A percentile compares a stretch with the other conserved stretches of the same genome.
Conservation (phyloP, 495 filamentous ascomycete genomes). For the Aspergillus panamensis region DNA sequence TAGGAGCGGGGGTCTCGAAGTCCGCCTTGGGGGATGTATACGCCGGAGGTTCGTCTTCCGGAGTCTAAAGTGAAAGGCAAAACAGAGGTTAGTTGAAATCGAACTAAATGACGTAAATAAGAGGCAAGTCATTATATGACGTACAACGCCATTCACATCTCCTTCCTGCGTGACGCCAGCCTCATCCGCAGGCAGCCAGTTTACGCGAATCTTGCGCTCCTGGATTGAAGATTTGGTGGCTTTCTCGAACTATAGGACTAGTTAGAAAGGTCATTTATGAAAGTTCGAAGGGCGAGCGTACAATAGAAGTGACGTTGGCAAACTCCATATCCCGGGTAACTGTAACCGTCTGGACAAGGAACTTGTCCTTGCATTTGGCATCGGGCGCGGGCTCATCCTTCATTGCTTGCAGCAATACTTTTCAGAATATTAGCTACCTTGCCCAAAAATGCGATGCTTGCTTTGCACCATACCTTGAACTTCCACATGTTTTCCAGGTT, state of each 20-base stretch:
- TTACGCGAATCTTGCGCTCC: slow-evolving; percentile 96
- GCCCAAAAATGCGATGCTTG: background rate
- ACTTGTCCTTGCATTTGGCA: slow-evolving; percentile 93
- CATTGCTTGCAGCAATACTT: slow-evolving; percentile 96
- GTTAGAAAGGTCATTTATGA: slow-evolving; percentile 18
- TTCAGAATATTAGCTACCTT: slow-evolving; percentile 12
- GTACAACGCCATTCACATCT: slow-evolving; percentile 47
- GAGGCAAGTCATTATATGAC: slow-evolving; percentile 14
- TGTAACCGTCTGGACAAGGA: slow-evolving; percentile 89
- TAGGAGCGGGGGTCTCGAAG: slow-evolving; percentile 48
- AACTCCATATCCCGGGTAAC: slow-evolving; percentile 83
- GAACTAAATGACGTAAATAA: background rate
- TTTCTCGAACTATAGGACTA: slow-evolving; percentile 56
- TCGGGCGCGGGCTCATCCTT: slow-evolving; percentile 86
- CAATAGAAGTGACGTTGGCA: slow-evolving; percentile 71
- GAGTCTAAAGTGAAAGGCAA: slow-evolving; percentile 3
- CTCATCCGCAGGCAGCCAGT: slow-evolving; percentile 63
- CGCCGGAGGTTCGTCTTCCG: slow-evolving; percentile 51
- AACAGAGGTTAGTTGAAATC: background rate
- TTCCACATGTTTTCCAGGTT: slow-evolving; percentile 80
- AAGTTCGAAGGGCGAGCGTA: slow-evolving; percentile 44
- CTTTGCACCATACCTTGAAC: slow-evolving; percentile 69
- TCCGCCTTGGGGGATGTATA: slow-evolving; percentile 55
- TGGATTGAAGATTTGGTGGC: slow-evolving; percentile 71
- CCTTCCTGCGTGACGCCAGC: slow-evolving; percentile 40